Conservation (phyloP, 1,284 basidiomycete genomes). For the Boletus calvinii region DNA sequence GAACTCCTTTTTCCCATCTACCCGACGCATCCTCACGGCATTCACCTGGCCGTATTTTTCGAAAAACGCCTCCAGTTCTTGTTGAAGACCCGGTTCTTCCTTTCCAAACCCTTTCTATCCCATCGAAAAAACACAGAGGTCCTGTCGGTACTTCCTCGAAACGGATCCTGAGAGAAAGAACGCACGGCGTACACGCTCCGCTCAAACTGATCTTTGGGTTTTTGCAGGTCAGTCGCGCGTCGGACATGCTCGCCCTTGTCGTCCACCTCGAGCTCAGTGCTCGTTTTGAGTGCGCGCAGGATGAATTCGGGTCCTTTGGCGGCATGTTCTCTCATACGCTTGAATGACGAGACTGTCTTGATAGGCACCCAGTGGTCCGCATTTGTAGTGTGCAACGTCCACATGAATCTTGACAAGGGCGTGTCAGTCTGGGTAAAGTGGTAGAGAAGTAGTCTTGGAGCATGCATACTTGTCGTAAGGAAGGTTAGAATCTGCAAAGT, state of each 20-base stretch:
- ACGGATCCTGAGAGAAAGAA: slow-evolving; percentile 18
- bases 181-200: slow-evolving; percentile 83
- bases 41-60: slow-evolving; percentile 79
- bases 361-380: slow-evolving; percentile 91
- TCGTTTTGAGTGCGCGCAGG: slow-evolving; percentile 59
- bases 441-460: neutral
- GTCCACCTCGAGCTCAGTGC: slow-evolving; percentile 76
- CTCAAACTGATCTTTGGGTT: slow-evolving; percentile 74
- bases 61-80: slow-evolving; percentile 83
- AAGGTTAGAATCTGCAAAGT: slow-evolving; percentile 95
- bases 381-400: slow-evolving; percentile 78
- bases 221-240: slow-evolving; percentile 67
- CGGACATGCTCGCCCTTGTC: slow-evolving; percentile 74
- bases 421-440: neutral
- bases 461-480: slow-evolving; percentile 90
- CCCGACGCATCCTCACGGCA: slow-evolving; percentile 84
- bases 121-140: slow-evolving; percentile 3
- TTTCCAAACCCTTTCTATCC: slow-evolving; percentile 86
- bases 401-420: slow-evolving; percentile 80
- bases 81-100: slow-evolving; percentile 71
- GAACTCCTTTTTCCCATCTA: slow-evolving; percentile 74
- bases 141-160: neutral
- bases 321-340: slow-evolving; percentile 85
- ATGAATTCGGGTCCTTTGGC: slow-evolving; percentile 65
- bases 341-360: slow-evolving; percentile 89